A percentile compares a stretch with the other conserved stretches of the same genome.
phyloP scores from a whole-genome alignment of 139 green algal genomes.

The Yamagishiella unicocca region DNA sequence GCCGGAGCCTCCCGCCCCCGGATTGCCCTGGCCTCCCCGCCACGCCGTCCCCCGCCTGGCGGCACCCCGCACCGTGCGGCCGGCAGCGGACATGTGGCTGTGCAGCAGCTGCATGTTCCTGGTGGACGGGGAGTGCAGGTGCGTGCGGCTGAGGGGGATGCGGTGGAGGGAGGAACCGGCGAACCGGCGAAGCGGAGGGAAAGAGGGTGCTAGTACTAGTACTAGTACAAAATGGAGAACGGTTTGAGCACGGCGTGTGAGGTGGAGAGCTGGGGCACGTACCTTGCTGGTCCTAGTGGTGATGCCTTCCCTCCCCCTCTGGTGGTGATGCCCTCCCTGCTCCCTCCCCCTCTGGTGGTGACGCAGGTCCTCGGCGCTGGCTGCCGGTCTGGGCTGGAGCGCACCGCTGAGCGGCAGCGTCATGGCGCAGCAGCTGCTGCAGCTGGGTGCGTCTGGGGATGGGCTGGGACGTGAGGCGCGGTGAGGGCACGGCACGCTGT shows the following conservation, averaged over 20 bases:
- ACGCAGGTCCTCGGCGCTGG: conserved; percentile 60
- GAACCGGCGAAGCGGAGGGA: too few relatives aligned
- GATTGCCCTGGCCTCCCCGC: conserved; percentile 72
- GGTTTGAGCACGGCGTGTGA: too few relatives aligned
- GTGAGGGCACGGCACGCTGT: too few relatives aligned
- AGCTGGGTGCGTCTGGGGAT: conserved; percentile 49
- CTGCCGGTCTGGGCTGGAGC: conserved; percentile 69
- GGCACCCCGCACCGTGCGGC: conserved; percentile 63
- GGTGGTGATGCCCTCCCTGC: too few relatives aligned
- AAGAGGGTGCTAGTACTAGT: too few relatives aligned
- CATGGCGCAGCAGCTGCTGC: conserved; percentile 70
- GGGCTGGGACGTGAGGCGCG: too few relatives aligned
- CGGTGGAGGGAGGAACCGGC: too few relatives aligned
- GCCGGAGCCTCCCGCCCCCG: conserved; percentile 41
- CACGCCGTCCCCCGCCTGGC: conserved; percentile 44
- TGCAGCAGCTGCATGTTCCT: conserved; percentile 61
- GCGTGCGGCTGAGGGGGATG: background rate
- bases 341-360: too few relatives aligned
- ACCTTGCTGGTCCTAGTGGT: too few relatives aligned
- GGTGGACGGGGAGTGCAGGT: conserved; percentile 72
- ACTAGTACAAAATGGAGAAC: too few relatives aligned
- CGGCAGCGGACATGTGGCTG: conserved; percentile 74
- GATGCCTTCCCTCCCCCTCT: too few relatives aligned
- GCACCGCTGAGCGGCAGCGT: conserved; percentile 45
- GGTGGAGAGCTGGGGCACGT: too few relatives aligned